Percentiles rank a stretch among this genome's conserved stretches.
Evolutionary conservation across 805 yeast species (phyloP).

Genomic region (Dipodascus albidus): DNA sequence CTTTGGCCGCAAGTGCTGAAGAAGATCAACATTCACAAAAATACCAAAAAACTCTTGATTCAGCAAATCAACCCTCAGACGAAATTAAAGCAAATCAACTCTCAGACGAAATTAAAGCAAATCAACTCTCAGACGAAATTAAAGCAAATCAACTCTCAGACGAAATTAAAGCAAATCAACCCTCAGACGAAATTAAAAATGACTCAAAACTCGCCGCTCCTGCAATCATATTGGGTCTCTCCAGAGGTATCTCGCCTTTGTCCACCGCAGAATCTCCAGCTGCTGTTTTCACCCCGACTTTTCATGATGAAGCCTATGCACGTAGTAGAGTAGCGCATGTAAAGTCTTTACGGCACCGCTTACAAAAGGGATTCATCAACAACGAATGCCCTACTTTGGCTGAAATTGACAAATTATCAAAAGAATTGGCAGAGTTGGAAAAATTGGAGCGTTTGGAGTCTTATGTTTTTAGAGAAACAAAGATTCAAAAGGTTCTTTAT

Average conservation of each 20-base stretch:
- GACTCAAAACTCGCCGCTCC: neutral
- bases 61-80: neutral
- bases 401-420: neutral
- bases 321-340: neutral
- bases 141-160: neutral
- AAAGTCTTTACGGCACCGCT: neutral
- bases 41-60: neutral
- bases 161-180: neutral
- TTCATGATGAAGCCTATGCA: neutral
- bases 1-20: neutral
- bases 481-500: neutral
- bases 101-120: neutral
- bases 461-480: conserved; percentile 1
- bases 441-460: neutral
- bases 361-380: neutral
- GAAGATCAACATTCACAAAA: neutral
- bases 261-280: neutral
- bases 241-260: neutral
- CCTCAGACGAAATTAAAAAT: neutral
- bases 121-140: too few relatives aligned
- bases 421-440: neutral
- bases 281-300: neutral
- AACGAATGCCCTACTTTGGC: neutral
- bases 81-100: neutral
- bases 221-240: neutral